Base-by-base conservation (phyloP, 345 rosid genomes). In the Cardiospermum halicacabum region DNA sequence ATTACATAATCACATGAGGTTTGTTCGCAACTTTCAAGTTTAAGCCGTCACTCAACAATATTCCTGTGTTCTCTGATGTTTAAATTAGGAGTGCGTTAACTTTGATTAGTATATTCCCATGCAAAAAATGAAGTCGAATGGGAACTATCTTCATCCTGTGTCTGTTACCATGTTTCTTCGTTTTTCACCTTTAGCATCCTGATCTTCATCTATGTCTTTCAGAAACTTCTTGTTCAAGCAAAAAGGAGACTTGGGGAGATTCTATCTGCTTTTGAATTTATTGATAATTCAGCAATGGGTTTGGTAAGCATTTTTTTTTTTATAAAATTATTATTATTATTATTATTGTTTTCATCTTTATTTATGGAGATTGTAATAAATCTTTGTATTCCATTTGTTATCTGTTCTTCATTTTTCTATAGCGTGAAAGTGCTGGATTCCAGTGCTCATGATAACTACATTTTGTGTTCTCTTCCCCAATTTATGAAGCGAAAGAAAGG, bases 191-290 rank as follows among this genome's bases (percentile, higher is more conserved):
- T 25, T 36, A 49, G 18, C 40, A 25, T 39, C 30, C 60, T 70
- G 26, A 70, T 56, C 22, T 45, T 55, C 48, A 58, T 56, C 40
- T 16, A 11, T 69, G 42, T 51, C 70, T 73, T 32, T 40, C 78
- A 91, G 97, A 89, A 87, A 85, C 91, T 94, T 72, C 77, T 91
- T 30, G 69, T 69, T 60, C 95, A 87, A 79, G 97, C 96, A 60
- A 94, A 85, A 78, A 81, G 75, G 75, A 91, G 82, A 77, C 96
- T 94, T 43, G 99, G 97, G 71, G 99, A 94, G 70, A 77, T 91
- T 80, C 77, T 94, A 37, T 94, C 99, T 5, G 96, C 97, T 53
- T 87, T 89, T 54, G 97, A 91, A 75, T 91, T 91, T 81, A 77
- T 89, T 82, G 99, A 94, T 79, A 74, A 76, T 30, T 72, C 77